These are phyloP conservation scores for Rhamnella rubrinervis DNA, from an alignment of 331 rosid genomes.

Conservation along the genomic window DNA sequence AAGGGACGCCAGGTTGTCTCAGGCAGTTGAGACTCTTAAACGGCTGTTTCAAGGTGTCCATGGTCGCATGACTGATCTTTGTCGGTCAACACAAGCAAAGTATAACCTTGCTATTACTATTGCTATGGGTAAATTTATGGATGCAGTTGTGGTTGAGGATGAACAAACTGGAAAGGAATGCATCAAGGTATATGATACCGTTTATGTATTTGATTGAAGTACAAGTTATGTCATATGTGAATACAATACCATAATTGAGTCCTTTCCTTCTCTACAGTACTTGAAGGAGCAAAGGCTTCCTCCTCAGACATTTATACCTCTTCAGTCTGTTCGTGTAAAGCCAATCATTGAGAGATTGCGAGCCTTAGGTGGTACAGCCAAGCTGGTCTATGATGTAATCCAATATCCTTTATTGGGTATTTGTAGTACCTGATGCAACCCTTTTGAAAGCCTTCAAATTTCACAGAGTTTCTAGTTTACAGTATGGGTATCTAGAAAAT, in stretches of 20 bases:
- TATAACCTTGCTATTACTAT: slow-evolving; percentile 97
- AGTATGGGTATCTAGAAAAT: too few relatives aligned
- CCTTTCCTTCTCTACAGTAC: slow-evolving; percentile 60
- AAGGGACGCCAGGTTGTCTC: slow-evolving; percentile 90
- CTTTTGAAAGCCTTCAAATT: background rate
- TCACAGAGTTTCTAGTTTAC: too few relatives aligned
- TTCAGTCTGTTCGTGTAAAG: slow-evolving; percentile 92
- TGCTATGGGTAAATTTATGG: slow-evolving; percentile 99
- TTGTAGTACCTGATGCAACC: background rate
- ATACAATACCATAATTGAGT: slow-evolving; percentile 17
- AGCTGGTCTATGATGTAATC: slow-evolving; percentile 86
- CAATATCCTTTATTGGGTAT: slow-evolving; percentile 81
- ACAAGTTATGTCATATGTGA: slow-evolving; percentile 1
- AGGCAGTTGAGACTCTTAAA: slow-evolving; percentile 96
- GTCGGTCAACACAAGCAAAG: slow-evolving; percentile 95
- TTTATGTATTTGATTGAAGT: slow-evolving; percentile 12
- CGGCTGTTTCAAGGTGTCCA: slow-evolving; percentile 97
- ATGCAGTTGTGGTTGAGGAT: slow-evolving; percentile 95
- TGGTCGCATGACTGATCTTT: slow-evolving; percentile 98
- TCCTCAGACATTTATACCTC: slow-evolving; percentile 99
- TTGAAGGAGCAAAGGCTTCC: slow-evolving; percentile 99
- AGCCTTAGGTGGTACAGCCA: slow-evolving; percentile 75
- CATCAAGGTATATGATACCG: slow-evolving; percentile 68
- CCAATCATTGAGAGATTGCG: slow-evolving; percentile 93
- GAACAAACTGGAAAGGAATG: slow-evolving; percentile 99